These are phyloP conservation scores for Daphne laureola DNA, from an alignment of 441 rosid species.

Conservation along the genomic window DNA sequence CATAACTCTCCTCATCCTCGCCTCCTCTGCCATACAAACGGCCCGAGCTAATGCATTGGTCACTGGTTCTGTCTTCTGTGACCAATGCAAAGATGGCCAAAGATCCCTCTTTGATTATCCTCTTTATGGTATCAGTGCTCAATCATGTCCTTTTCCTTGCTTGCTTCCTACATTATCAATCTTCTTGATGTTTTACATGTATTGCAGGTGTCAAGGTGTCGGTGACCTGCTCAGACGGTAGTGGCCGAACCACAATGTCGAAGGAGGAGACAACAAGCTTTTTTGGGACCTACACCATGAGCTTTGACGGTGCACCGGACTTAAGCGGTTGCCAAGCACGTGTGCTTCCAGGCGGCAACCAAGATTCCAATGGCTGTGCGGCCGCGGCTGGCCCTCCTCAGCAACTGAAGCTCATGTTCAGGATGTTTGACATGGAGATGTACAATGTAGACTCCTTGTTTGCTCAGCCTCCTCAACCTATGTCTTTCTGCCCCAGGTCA, in stretches of 20 bases:
- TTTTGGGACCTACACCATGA: constrained; percentile 67
- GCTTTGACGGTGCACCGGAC: constrained; percentile 69
- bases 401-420: constrained; percentile 40
- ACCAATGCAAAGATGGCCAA: constrained; percentile 87
- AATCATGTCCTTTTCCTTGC: neutral
- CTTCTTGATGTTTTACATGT: neutral
- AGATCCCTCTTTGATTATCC: constrained; percentile 72
- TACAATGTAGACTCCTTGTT: constrained; percentile 53
- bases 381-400: constrained; percentile 60
- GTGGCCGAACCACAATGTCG: constrained; percentile 49
- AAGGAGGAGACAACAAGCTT: constrained; percentile 63
- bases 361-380: constrained; percentile 37
- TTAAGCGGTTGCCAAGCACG: constrained; percentile 66
- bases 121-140: constrained; percentile 36
- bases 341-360: constrained; percentile 34
- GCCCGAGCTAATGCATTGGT: constrained; percentile 50
- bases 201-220: constrained; percentile 52
- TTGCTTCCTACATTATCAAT: neutral
- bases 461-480: constrained; percentile 61
- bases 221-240: constrained; percentile 44
- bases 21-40: constrained; percentile 37
- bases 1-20: constrained; percentile 36
- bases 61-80: constrained; percentile 74
- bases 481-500: constrained; percentile 60
- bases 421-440: constrained; percentile 47